Evolutionary conservation across 1,284 basidiomycete species (phyloP).

Genomic region (Gomphus sp.): DNA sequence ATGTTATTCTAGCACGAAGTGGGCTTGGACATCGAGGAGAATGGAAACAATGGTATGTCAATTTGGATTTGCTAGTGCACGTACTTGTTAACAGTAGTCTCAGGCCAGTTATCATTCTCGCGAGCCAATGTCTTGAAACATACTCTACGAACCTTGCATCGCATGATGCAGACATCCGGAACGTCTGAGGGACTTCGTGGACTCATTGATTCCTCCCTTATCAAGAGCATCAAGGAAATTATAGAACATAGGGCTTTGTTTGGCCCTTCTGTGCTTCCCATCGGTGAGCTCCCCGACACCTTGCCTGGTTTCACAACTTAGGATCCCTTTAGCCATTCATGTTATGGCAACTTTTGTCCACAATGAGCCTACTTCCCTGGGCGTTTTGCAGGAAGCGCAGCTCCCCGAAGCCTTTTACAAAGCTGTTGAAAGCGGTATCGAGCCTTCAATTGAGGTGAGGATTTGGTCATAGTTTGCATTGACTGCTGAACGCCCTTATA

Average conservation of each 20-base stretch:
- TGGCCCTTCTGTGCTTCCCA: slow-evolving; percentile 79
- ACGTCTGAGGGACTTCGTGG: slow-evolving; percentile 92
- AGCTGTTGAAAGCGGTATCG: slow-evolving; percentile 77
- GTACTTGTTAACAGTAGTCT: background rate
- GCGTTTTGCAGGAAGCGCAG: slow-evolving; percentile 86
- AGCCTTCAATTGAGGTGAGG: slow-evolving; percentile 77
- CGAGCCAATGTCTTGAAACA: slow-evolving; percentile 78
- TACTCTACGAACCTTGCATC: slow-evolving; percentile 86
- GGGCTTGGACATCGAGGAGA: slow-evolving; percentile 54
- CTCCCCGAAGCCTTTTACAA: slow-evolving; percentile 88
- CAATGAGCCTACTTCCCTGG: slow-evolving; percentile 94
- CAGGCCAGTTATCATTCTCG: slow-evolving; percentile 57
- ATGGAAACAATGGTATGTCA: slow-evolving; percentile 36
- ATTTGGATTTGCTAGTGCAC: background rate
- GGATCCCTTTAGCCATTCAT: slow-evolving; percentile 64
- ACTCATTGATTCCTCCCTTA: slow-evolving; percentile 85
- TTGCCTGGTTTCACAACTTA: background rate
- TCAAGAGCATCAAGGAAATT: slow-evolving; percentile 83
- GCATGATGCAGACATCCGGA: slow-evolving; percentile 94
- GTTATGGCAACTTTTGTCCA: slow-evolving; percentile 98
- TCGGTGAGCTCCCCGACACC: slow-evolving; percentile 40
- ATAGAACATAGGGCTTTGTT: slow-evolving; percentile 79
- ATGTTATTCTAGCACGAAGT: slow-evolving; percentile 51
- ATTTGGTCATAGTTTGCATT: background rate
- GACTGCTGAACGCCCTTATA: background rate